Percentiles rank a stretch among this genome's conserved stretches.
Evolutionary conservation across 2,329 filamentous ascomycete genomes (phyloP).

Genomic region (Blastomyces percursus): DNA sequence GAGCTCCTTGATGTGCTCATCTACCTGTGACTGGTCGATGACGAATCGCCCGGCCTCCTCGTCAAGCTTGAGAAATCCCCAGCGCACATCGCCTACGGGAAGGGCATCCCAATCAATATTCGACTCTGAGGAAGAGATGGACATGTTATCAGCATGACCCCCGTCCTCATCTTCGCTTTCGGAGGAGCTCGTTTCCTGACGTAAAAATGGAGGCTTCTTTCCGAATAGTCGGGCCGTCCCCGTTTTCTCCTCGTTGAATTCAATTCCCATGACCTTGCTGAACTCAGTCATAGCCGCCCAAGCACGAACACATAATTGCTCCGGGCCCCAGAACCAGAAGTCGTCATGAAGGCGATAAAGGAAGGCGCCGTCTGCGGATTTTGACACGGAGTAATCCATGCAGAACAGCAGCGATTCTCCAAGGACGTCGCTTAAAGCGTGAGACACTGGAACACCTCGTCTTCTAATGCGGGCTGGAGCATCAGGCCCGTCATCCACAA

Average conservation of each 20-base stretch:
- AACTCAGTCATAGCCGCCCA: constrained; percentile 52
- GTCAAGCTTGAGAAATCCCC: constrained; percentile 51
- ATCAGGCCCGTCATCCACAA: constrained; percentile 43
- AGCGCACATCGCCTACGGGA: constrained; percentile 45
- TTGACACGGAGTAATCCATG: constrained; percentile 54
- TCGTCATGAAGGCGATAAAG: constrained; percentile 55
- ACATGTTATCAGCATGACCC: not conserved
- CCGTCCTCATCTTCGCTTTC: constrained; percentile 7
- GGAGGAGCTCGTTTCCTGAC: constrained; percentile 5
- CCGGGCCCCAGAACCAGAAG: constrained; percentile 55
- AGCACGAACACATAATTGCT: constrained; percentile 43
- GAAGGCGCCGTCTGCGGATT: constrained; percentile 42
- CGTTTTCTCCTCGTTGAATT: constrained; percentile 49
- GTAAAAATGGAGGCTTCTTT: constrained; percentile 9
- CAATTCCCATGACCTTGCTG: constrained; percentile 43
- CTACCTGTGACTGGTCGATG: constrained; percentile 50
- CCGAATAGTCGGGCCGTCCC: constrained; percentile 38
- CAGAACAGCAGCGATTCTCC: constrained; percentile 53
- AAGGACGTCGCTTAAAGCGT: constrained; percentile 49
- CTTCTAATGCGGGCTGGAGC: constrained; percentile 37
- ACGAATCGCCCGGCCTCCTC: constrained; percentile 43
- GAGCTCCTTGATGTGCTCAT: constrained; percentile 50
- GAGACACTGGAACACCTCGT: constrained; percentile 50
- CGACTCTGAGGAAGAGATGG: not conserved
- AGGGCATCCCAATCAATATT: constrained; percentile 24